These are phyloP conservation scores for Lepidopterella palustris DNA, from an alignment of 495 filamentous ascomycete genomes.

Conservation along the genomic window DNA sequence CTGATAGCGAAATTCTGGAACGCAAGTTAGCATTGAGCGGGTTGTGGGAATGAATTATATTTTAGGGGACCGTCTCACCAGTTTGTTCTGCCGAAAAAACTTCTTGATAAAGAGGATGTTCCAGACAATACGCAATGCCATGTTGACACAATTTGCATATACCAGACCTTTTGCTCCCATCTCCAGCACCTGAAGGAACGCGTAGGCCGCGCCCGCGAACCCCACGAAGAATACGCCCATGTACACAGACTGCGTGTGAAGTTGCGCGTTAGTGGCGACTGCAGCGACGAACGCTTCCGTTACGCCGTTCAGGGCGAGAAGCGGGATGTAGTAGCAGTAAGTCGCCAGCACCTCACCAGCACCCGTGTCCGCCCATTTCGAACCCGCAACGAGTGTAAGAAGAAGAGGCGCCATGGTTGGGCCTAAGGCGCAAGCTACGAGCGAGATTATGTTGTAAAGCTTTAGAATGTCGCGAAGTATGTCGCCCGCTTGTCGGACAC, in stretches of 20 bases:
- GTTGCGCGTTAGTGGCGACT: slow-evolving; percentile 62
- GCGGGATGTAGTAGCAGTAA: slow-evolving; percentile 89
- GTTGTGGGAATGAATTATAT: background rate
- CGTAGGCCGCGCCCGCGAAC: slow-evolving; percentile 64
- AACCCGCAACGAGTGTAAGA: slow-evolving; percentile 65
- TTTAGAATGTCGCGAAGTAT: slow-evolving; percentile 50
- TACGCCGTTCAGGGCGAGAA: slow-evolving; percentile 86
- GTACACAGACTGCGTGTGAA: slow-evolving; percentile 69
- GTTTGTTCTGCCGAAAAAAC: slow-evolving; percentile 46
- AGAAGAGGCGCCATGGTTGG: slow-evolving; percentile 66
- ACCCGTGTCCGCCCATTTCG: slow-evolving; percentile 57
- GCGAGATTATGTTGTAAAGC: slow-evolving; percentile 60
- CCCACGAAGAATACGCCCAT: slow-evolving; percentile 71
- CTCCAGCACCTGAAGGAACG: slow-evolving; percentile 57
- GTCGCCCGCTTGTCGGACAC: slow-evolving; percentile 35
- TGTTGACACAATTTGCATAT: slow-evolving; percentile 76
- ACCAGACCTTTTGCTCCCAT: slow-evolving; percentile 77
- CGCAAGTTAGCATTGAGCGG: background rate
- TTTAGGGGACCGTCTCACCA: background rate
- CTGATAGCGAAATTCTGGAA: background rate
- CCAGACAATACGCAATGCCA: slow-evolving; percentile 76
- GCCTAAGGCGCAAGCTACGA: slow-evolving; percentile 59
- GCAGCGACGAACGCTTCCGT: slow-evolving; percentile 87
- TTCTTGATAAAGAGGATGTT: slow-evolving; percentile 60
- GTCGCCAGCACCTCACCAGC: slow-evolving; percentile 63